These are phyloP conservation scores for Aphanomyces astaci DNA, from an alignment of 352 stramenopile genomes.

Conservation along the genomic window DNA sequence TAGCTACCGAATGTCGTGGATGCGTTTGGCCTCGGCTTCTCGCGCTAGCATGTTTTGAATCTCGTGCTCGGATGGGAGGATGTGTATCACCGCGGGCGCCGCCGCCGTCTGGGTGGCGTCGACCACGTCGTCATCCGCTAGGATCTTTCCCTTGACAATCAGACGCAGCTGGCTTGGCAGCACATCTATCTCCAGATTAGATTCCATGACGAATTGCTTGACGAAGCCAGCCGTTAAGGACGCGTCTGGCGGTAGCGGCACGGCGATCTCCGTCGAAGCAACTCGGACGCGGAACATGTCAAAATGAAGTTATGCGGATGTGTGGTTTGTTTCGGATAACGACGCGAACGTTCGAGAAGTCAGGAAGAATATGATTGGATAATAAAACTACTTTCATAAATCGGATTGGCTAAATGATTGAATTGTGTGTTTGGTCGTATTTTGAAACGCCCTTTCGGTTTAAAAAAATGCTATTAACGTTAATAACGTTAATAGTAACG, in stretches of 20 bases:
- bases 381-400: no score
- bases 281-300: background rate
- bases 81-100: background rate
- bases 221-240: background rate
- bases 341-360: background rate
- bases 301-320: no score
- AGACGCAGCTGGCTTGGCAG: background rate
- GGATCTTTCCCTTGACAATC: constrained; percentile 11
- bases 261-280: background rate
- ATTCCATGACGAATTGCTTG: background rate
- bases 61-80: background rate
- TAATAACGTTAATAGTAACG: no score
- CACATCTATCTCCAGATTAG: background rate
- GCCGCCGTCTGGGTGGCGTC: background rate
- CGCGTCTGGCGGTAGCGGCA: background rate
- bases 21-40: background rate
- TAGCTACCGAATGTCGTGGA: constrained; percentile 35
- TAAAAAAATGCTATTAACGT: no score
- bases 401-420: no score
- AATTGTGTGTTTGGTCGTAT: no score
- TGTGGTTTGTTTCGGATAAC: no score
- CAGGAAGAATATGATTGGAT: background rate
- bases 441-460: no score
- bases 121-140: background rate
- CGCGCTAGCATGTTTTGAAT: constrained; percentile 3